phyloP scores from a whole-genome alignment of 108 stramenopile genomes.

The Skeletonema potamos region DNA sequence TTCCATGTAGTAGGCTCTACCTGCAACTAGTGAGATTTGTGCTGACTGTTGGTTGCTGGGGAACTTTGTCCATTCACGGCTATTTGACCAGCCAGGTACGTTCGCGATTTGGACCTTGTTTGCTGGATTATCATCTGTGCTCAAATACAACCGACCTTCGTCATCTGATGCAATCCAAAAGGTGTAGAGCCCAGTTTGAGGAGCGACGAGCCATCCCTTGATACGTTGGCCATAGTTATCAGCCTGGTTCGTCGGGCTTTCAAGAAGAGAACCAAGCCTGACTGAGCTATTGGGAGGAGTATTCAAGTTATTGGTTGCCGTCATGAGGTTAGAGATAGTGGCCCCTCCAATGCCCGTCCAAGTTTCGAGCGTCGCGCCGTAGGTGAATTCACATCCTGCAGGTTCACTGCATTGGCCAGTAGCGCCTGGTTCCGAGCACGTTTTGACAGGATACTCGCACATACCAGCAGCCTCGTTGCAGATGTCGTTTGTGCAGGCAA shows the following conservation, averaged over 20 bases:
- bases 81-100: neutral
- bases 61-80: neutral
- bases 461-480: neutral
- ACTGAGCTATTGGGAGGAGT: constrained; percentile 1
- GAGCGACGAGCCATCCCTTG: constrained; percentile 12
- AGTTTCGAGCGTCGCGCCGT: too few relatives aligned
- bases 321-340: neutral
- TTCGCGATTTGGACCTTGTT: neutral
- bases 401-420: too few relatives aligned
- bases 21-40: neutral
- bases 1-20: too few relatives aligned
- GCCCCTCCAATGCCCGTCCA: too few relatives aligned
- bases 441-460: too few relatives aligned
- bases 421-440: too few relatives aligned
- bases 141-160: constrained; percentile 14
- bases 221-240: constrained; percentile 13
- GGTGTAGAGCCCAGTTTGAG: constrained; percentile 6
- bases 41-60: constrained; percentile 4
- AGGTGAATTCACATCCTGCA: too few relatives aligned
- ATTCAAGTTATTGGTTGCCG: constrained; percentile 5
- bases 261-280: neutral
- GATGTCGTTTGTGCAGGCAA: neutral
- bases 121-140: neutral
- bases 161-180: constrained; percentile 31
- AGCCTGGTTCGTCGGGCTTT: constrained; percentile 4